Evolutionary conservation across 2,329 filamentous ascomycete genomes (phyloP).

Genomic region (Trichoderma hamatum): DNA sequence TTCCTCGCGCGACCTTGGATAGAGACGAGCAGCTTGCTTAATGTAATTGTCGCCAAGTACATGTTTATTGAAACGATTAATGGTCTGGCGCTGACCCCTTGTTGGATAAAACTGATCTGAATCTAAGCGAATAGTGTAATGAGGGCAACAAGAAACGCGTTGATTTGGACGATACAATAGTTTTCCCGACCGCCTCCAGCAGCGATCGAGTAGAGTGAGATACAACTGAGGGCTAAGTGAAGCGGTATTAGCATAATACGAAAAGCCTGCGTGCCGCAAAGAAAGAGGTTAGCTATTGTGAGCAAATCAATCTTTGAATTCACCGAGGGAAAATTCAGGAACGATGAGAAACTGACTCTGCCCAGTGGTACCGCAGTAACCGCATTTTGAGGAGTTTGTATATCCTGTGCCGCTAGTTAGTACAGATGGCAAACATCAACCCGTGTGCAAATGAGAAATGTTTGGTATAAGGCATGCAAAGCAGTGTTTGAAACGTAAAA

Average conservation of each 20-base stretch:
- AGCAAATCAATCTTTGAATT: not conserved
- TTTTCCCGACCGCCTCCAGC: conserved; percentile 74
- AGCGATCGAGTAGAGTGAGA: conserved; percentile 71
- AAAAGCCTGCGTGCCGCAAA: conserved; percentile 61
- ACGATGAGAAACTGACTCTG: conserved; percentile 54
- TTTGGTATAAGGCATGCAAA: not conserved
- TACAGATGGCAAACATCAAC: not conserved
- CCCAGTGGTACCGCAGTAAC: conserved; percentile 54
- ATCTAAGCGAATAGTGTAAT: conserved; percentile 81
- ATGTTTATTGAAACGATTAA: conserved; percentile 76
- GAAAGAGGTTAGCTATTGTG: not conserved
- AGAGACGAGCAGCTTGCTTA: conserved; percentile 63
- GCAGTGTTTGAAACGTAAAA: not conserved
- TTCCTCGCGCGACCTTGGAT: conserved; percentile 70
- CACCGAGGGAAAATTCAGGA: not conserved
- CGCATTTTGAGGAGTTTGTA: conserved; percentile 55
- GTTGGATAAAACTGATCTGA: conserved; percentile 65
- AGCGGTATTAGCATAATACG: conserved; percentile 69
- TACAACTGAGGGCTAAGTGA: conserved; percentile 69
- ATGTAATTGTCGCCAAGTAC: conserved; percentile 70
- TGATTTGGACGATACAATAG: conserved; percentile 80
- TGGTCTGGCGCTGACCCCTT: conserved; percentile 72
- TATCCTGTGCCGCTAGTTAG: conserved; percentile 46
- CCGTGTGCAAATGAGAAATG: not conserved
- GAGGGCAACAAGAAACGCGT: conserved; percentile 82